Conservation (phyloP, 371 early-diverging fungal genomes). For the Mucor saturninus region DNA sequence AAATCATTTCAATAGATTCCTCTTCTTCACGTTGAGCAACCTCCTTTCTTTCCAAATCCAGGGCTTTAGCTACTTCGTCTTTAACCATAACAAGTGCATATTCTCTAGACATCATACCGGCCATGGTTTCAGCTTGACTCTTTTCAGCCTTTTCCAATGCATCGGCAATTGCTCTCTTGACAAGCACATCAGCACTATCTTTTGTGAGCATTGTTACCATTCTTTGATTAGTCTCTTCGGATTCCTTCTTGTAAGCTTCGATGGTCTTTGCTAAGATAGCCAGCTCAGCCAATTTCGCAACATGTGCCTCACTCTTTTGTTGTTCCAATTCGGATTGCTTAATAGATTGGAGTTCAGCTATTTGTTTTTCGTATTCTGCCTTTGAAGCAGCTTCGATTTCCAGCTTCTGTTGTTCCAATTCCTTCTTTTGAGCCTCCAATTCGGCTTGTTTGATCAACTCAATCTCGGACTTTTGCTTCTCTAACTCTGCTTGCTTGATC, state of each 20-base stretch:
- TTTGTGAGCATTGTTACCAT: constrained; percentile 24
- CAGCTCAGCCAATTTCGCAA: constrained; percentile 7
- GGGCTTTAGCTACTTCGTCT: constrained; percentile 21
- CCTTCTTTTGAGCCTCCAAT: constrained; percentile 4
- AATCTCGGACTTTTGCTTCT: background rate
- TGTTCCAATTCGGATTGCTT: constrained; percentile 5
- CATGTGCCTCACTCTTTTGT: background rate
- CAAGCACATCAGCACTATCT: constrained; percentile 22
- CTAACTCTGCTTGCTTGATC: background rate
- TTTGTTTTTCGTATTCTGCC: constrained; percentile 1
- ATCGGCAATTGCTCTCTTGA: constrained; percentile 25
- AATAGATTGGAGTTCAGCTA: constrained; percentile 1
- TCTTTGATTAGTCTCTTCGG: constrained; percentile 13
- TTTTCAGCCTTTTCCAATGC: constrained; percentile 18
- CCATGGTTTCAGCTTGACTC: constrained; percentile 15
- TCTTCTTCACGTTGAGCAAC: constrained; percentile 21
- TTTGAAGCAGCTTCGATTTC: background rate
- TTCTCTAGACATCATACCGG: constrained; percentile 24
- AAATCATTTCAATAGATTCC: constrained; percentile 28
- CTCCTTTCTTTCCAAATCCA: constrained; percentile 27
- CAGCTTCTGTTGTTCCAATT: background rate
- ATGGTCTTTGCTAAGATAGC: constrained; percentile 7
- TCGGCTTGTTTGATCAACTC: background rate
- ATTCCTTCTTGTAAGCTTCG: constrained; percentile 24
- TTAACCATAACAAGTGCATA: constrained; percentile 17